phyloP scores from a whole-genome alignment of 2,329 filamentous ascomycete genomes.

The Rhinocladiella mackenziei region DNA sequence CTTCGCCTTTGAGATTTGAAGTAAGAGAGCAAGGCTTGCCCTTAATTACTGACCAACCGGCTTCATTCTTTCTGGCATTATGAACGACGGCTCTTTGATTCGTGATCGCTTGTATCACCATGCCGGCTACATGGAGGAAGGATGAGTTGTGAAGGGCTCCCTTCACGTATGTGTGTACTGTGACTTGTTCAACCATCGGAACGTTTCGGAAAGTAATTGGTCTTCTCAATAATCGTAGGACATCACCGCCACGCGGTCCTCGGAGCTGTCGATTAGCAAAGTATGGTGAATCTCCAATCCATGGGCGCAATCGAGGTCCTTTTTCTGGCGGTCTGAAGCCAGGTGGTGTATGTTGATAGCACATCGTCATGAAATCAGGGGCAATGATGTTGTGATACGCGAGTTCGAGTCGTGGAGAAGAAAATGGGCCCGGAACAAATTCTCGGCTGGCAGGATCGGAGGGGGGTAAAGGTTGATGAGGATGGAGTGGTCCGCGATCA shows the following conservation, averaged over 20 bases:
- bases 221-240: constrained; percentile 48
- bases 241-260: constrained; percentile 73
- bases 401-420: constrained; percentile 78
- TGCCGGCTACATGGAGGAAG: constrained; percentile 75
- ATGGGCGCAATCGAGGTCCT: constrained; percentile 68
- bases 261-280: constrained; percentile 85
- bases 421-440: constrained; percentile 89
- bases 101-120: constrained; percentile 80
- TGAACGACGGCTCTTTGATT: constrained; percentile 70
- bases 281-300: constrained; percentile 90
- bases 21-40: constrained; percentile 69
- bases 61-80: constrained; percentile 64
- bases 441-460: constrained; percentile 84
- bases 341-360: constrained; percentile 80
- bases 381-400: constrained; percentile 85
- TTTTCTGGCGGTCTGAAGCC: constrained; percentile 60
- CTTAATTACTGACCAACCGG: constrained; percentile 68
- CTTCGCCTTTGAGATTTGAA: constrained; percentile 69
- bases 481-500: constrained; percentile 88
- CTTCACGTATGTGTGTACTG: constrained; percentile 72
- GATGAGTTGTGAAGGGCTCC: constrained; percentile 66
- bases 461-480: constrained; percentile 79
- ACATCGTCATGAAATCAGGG: constrained; percentile 80
- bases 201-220: constrained; percentile 75
- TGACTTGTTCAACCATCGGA: constrained; percentile 74